phyloP scores from a whole-genome alignment of 2,329 filamentous ascomycete species.

The Pyrenochaeta sp. region DNA sequence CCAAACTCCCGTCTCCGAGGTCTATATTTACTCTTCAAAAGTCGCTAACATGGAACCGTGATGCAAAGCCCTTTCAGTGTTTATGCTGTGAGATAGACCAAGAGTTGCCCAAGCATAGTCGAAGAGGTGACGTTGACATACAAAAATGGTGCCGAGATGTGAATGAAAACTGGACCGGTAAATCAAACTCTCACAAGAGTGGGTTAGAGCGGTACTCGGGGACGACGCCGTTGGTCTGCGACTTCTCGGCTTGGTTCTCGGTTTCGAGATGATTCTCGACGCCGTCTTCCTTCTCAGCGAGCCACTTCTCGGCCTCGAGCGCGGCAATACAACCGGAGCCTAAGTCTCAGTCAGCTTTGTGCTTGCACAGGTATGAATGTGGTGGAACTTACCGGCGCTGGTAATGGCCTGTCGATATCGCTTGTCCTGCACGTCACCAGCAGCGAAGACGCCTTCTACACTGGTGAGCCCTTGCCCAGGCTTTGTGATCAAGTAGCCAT shows the following conservation, averaged over 20 bases:
- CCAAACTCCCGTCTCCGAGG: conserved; percentile 2
- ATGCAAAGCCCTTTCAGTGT: conserved; percentile 20
- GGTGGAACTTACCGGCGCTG: conserved; percentile 78
- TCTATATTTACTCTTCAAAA: conserved; percentile 20
- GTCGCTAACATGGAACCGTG: conserved; percentile 15
- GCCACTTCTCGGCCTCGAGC: conserved; percentile 92
- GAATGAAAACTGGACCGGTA: too few relatives aligned
- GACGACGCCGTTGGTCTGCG: conserved; percentile 61
- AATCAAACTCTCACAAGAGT: conserved; percentile 57
- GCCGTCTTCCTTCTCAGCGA: conserved; percentile 75
- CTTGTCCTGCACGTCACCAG: conserved; percentile 98
- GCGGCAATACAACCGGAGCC: conserved; percentile 95
- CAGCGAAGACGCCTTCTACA: conserved; percentile 91
- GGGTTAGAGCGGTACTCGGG: conserved; percentile 71
- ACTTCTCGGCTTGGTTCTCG: conserved; percentile 59
- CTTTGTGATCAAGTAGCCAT: conserved; percentile 89
- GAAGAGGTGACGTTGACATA: conserved; percentile 6
- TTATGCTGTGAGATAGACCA: conserved; percentile 17
- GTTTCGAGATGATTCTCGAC: conserved; percentile 56
- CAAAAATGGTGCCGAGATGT: conserved; percentile 5
- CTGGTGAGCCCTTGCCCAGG: conserved; percentile 89
- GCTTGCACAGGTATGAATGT: too few relatives aligned
- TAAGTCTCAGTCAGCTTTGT: conserved; percentile 48
- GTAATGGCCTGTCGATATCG: conserved; percentile 97
- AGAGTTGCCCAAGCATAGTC: conserved; percentile 8